A percentile compares a stretch with the other conserved stretches of the same genome.
Evolutionary conservation across 1,284 basidiomycete species (phyloP).

Genomic region (Malassezia obtusa): DNA sequence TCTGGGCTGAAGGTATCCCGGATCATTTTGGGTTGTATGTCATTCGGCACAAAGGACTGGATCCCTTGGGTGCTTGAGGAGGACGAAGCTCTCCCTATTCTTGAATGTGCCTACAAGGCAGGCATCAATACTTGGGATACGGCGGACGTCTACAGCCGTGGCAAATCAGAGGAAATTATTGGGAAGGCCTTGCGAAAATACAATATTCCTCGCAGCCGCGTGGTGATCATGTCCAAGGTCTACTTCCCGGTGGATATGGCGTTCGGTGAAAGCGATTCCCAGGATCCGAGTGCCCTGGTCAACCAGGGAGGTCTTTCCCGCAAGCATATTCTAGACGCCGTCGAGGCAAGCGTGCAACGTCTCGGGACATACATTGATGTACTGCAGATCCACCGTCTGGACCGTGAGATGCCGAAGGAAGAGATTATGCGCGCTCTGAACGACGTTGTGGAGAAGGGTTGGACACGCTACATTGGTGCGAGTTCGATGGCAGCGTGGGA

Average conservation of each 20-base stretch:
- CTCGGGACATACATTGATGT: constrained; percentile 60
- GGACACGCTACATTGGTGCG: constrained; percentile 17
- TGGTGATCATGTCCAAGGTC: constrained; percentile 62
- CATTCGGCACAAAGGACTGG: constrained; percentile 51
- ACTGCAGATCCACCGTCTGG: constrained; percentile 53
- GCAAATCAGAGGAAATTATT: constrained; percentile 63
- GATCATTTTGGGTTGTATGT: constrained; percentile 54
- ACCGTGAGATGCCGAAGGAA: constrained; percentile 54
- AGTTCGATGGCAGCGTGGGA: constrained; percentile 18
- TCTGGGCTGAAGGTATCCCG: constrained; percentile 45
- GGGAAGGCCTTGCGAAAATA: constrained; percentile 68
- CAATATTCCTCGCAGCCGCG: constrained; percentile 60
- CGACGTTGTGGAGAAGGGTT: constrained; percentile 51
- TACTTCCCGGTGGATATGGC: constrained; percentile 52
- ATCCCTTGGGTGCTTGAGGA: constrained; percentile 55
- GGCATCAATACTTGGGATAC: constrained; percentile 64
- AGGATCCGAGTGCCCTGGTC: constrained; percentile 23
- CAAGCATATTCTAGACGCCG: constrained; percentile 75
- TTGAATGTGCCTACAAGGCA: constrained; percentile 19
- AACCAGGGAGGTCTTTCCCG: constrained; percentile 60
- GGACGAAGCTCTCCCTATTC: constrained; percentile 49
- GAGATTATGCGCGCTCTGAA: constrained; percentile 60
- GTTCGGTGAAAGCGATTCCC: constrained; percentile 13
- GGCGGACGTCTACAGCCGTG: constrained; percentile 60
- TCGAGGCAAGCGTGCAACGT: constrained; percentile 60